Evolutionary conservation across 2,329 filamentous ascomycete genomes (phyloP), one percentile per base, ranked within the genome.

Genomic region (Aspergillus udagawae): DNA sequence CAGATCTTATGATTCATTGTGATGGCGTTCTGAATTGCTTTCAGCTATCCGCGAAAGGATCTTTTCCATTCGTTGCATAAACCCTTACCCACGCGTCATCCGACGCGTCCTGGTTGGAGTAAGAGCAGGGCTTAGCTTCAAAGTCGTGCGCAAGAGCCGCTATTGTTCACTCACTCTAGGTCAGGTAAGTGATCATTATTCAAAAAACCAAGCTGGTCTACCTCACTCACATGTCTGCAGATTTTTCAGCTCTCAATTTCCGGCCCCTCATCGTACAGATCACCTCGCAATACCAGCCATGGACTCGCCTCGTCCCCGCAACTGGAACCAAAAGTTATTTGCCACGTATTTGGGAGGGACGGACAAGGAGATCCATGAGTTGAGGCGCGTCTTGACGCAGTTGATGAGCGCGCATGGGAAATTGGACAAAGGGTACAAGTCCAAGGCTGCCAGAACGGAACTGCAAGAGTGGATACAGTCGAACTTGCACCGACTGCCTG

Each of bases 291-390:
- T 35, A 50, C 27, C 27, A n/a, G 28, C 14, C 29, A 29, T 50
- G 48, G 29, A 50, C n/a, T 50, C 48, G 3, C 48, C 48, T 1
- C 48, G 48, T 20, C 52, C 52, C n/a, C 52, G 52, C 20, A 35
- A 54, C 21, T 54, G 52, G 52, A 54, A 54, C 21, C 52, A 54
- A 23, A 35, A 45, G 28, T 23, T 35, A 8, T 35, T 54, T 23
- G 52, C 42, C 35, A 35, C 17, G 8, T 54, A 41, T 25, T 32
- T 54, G 25, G 52, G 52, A 21, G 52, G 44, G 17, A 32, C 52
- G 3, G 27, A 25, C 32, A 20, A 49, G 12, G 52, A 54, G 14
- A 14, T 54, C 7, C n/a, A 12, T 4, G 32, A 48, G 6, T 25
- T 54, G 52, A 49, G 29, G 28, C 42, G 44, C n/a, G 52, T 28